A percentile compares a stretch with the other conserved stretches of the same genome.
Conservation (phyloP, 768 basidiomycete genomes). For the Coprinellus micaceus region DNA sequence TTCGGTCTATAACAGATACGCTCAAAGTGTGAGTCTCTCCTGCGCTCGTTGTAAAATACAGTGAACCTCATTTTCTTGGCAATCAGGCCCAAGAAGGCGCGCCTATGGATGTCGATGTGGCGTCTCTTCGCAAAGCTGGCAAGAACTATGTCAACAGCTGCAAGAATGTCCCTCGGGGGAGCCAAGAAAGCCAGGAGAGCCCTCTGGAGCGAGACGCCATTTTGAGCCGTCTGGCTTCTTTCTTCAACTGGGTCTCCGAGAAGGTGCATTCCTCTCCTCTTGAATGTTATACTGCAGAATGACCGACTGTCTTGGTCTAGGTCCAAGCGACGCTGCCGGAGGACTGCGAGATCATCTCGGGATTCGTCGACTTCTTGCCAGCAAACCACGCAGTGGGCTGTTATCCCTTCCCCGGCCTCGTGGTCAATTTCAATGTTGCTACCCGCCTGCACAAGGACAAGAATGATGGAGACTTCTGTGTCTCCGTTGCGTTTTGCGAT, state of each 20-base stretch:
- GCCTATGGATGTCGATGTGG: not conserved
- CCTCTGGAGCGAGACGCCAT: not conserved
- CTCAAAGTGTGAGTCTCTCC: not conserved
- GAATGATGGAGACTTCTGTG: not conserved
- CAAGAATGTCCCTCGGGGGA: not conserved
- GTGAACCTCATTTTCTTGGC: not conserved
- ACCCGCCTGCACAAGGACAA: not conserved
- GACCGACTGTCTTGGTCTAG: not conserved
- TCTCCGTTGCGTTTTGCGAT: not conserved
- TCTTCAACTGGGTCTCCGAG: not conserved
- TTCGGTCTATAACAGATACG: not conserved
- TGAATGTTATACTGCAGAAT: not conserved
- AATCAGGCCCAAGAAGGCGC: not conserved
- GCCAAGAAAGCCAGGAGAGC: not conserved
- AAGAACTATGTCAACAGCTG: not conserved
- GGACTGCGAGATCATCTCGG: no score
- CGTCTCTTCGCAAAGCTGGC: not conserved
- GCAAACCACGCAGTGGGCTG: no score
- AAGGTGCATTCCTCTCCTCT: not conserved
- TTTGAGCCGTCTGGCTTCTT: not conserved
- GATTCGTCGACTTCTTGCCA: no score
- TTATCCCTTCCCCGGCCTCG: no score
- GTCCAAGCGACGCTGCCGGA: not conserved
- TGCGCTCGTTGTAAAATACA: not conserved
- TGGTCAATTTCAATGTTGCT: not conserved